Conservation (phyloP, 2,329 filamentous ascomycete species). For the Zymoseptoria pseudotritici region DNA sequence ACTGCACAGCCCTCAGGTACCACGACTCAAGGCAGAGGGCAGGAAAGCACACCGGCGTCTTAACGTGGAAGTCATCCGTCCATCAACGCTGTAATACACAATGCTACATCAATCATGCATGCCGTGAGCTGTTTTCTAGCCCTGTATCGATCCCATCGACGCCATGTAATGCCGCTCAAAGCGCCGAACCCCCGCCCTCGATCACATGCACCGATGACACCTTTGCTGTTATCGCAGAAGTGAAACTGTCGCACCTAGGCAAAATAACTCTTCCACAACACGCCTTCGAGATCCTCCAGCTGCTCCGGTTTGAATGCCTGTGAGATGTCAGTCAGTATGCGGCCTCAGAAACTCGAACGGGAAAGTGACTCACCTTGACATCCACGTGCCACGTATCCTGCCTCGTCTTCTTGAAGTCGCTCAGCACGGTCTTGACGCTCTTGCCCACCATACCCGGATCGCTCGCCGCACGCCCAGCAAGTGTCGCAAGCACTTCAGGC, state of each 20-base stretch:
- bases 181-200: too few species aligned
- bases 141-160: not conserved
- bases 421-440: slow-evolving; percentile 86
- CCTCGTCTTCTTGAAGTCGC: slow-evolving; percentile 98
- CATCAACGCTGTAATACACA: not conserved
- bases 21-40: not conserved
- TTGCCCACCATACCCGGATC: slow-evolving; percentile 91
- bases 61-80: not conserved
- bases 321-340: slow-evolving; percentile 13
- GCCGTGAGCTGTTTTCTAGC: not conserved
- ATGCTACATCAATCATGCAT: not conserved
- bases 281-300: slow-evolving; percentile 88
- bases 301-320: slow-evolving; percentile 83
- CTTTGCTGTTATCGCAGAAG: not conserved
- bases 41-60: not conserved
- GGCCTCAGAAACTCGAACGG: not conserved
- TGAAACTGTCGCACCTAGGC: slow-evolving; percentile 46
- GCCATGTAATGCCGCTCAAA: not conserved
- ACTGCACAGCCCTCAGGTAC: not conserved
- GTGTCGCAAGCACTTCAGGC: slow-evolving; percentile 78
- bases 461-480: slow-evolving; percentile 77
- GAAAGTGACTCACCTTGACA: slow-evolving; percentile 66
- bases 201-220: not conserved
- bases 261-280: slow-evolving; percentile 99
- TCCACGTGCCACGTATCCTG: slow-evolving; percentile 98